Conservation (phyloP, 1,284 basidiomycete genomes). For the Ganoderma resinaceum region DNA sequence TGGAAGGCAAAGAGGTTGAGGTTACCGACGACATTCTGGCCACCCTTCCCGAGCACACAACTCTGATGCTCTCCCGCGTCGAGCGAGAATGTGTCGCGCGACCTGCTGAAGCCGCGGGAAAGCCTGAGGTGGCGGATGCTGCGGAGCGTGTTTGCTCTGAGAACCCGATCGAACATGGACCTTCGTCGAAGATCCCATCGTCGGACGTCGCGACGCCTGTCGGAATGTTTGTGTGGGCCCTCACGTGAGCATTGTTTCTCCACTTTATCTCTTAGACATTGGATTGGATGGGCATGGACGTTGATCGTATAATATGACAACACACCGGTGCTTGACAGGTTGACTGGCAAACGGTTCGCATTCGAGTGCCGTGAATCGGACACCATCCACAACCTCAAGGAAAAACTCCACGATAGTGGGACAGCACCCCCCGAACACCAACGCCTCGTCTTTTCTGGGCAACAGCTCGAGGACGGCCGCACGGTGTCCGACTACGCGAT, state of each 20-base stretch:
- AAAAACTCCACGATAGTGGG: neutral
- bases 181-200: neutral
- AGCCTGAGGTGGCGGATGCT: neutral
- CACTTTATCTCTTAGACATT: no score
- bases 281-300: neutral
- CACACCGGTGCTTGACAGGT: no score
- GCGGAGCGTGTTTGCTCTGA: neutral
- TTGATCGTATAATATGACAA: neutral
- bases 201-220: neutral
- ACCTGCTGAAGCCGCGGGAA: no score
- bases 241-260: neutral
- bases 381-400: neutral
- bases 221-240: neutral
- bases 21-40: neutral
- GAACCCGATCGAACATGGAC: neutral
- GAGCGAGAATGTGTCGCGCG: neutral
- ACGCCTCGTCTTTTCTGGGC: neutral
- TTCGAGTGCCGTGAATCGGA: neutral
- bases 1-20: neutral
- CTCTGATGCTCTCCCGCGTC: neutral
- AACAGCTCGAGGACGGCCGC: neutral
- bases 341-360: neutral
- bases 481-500: neutral
- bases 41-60: neutral
- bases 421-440: neutral